Evolutionary conservation across 2,329 filamentous ascomycete species (phyloP).

Genomic region (Coleophoma eucalyptorum): DNA sequence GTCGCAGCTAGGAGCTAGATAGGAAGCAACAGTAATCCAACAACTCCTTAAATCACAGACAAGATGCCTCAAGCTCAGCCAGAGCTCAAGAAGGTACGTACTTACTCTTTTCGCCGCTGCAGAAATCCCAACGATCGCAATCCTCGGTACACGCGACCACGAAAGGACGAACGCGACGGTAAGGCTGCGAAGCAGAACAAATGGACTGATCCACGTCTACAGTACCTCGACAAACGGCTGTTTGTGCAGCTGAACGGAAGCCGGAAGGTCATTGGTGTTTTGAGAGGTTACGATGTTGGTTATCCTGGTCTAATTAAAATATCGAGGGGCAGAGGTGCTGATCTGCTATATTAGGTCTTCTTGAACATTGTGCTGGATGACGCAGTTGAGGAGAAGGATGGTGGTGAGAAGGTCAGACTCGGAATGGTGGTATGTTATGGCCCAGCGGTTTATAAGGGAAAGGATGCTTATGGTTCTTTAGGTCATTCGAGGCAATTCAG

Average conservation of each 20-base stretch:
- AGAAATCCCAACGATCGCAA: constrained; percentile 1
- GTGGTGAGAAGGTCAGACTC: constrained; percentile 83
- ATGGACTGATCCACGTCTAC: constrained; percentile 16
- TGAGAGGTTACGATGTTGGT: constrained; percentile 92
- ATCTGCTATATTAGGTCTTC: constrained; percentile 66
- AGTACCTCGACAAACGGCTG: constrained; percentile 99
- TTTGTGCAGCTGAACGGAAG: constrained; percentile 98
- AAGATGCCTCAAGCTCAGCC: constrained; percentile 97
- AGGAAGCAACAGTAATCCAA: constrained; percentile 5
- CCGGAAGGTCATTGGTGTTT: constrained; percentile 90
- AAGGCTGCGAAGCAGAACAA: constrained; percentile 55
- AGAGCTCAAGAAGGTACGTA: constrained; percentile 90
- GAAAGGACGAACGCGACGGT: constrained; percentile 8
- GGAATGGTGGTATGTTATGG: constrained; percentile 78
- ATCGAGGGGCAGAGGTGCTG: constrained; percentile 12
- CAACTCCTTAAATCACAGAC: constrained; percentile 15
- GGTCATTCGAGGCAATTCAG: constrained; percentile 96
- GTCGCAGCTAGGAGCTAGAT: background rate
- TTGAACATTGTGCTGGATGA: constrained; percentile 98
- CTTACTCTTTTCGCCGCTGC: constrained; percentile 3
- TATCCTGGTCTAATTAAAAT: background rate
- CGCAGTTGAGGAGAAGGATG: constrained; percentile 89
- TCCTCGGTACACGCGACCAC: constrained; percentile 9
- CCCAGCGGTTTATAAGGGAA: background rate
- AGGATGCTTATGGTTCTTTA: constrained; percentile 28